Base-by-base conservation (phyloP, 2,329 filamentous ascomycete genomes). In the Lachnellula suecica region DNA sequence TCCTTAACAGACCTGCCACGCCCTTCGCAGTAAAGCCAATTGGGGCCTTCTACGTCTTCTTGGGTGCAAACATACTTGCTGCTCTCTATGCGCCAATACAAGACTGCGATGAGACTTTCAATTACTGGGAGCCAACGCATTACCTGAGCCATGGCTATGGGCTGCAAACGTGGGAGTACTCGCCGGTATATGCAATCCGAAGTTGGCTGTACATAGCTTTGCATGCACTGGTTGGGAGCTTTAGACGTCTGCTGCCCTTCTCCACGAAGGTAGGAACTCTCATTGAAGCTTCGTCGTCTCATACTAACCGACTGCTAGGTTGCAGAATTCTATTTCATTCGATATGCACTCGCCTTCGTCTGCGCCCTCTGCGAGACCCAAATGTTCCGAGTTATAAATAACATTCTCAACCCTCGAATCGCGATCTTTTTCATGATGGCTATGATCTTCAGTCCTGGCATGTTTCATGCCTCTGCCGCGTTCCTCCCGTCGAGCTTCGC, bases 81-180 rank as follows among this genome's bases (percentile, higher is more conserved):
- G 94, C 93, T 10, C 66, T 88, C 27, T 93, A 87, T 68, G 86
- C 91, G 2, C 94, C 94, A 0, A 96, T 99, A 59, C 92, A 97
- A 70, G 94, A 99, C 71, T 99, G 94, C 69, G 94, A 99, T 65
- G 94, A 99, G 75, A 93, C 93, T 10, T 99, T 96, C 80, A 99
- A 99, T 70, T 99, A 96, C 76, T 99, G 93, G 91, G 94, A 99
- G 66, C 93, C 94, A 0, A 85, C 92, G 0, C 94, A 99, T 71
- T 99, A 97, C 71, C 81, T 99, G 24, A 88, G 85, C 53, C 91
- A 97, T 75, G 89, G 90, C 63, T 93, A 96, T 66, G 94, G 93
- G 35, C 78, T 97, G 46, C 92, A 99, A 74, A 99, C 94, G 1
- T 99, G 94, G 94, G 94, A 99, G 71, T 99, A 97, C 72, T 96